phyloP scores from a whole-genome alignment of 225 moss, liverwort and hornwort species.

The Polytrichum commune region DNA sequence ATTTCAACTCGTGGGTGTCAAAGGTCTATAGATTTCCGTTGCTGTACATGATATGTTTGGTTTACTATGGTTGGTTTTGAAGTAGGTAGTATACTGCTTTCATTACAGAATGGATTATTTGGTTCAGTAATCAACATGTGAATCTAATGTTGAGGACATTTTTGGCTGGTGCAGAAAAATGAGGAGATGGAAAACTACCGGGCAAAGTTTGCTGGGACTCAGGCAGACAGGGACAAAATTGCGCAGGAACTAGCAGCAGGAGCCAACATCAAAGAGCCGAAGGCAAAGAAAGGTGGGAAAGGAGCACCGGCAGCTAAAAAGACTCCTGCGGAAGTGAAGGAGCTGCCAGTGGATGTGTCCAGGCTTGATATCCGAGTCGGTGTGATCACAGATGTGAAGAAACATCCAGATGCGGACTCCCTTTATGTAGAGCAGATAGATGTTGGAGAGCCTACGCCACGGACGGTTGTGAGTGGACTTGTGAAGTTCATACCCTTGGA shows the following conservation, averaged over 20 bases:
- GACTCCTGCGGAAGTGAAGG: conserved; percentile 36
- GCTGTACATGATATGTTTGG: no score
- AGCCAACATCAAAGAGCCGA: conserved; percentile 40
- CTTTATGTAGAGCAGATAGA: conserved; percentile 65
- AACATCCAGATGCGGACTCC: conserved; percentile 64
- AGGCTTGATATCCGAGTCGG: conserved; percentile 88
- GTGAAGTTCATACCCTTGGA: conserved; percentile 86
- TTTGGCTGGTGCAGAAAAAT: conserved; percentile 49
- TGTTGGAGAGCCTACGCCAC: conserved; percentile 50
- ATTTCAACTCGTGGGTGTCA: no score
- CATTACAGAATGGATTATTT: neutral
- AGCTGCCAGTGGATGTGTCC: conserved; percentile 60
- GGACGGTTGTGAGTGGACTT: conserved; percentile 66
- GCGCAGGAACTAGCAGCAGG: conserved; percentile 44
- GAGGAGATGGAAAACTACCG: conserved; percentile 77
- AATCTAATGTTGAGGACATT: neutral
- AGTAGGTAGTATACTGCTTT: no score
- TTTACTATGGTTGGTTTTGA: no score
- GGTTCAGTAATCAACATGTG: neutral
- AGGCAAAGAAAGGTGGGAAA: conserved; percentile 54
- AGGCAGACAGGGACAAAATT: conserved; percentile 85
- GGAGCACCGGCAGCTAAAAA: conserved; percentile 32
- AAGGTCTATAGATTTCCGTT: no score
- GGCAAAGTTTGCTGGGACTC: conserved; percentile 80
- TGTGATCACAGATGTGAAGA: conserved; percentile 63